These are phyloP conservation scores for Pseudogymnoascus sp. DNA, from an alignment of 2,329 filamentous ascomycete species.

Conservation along the genomic window DNA sequence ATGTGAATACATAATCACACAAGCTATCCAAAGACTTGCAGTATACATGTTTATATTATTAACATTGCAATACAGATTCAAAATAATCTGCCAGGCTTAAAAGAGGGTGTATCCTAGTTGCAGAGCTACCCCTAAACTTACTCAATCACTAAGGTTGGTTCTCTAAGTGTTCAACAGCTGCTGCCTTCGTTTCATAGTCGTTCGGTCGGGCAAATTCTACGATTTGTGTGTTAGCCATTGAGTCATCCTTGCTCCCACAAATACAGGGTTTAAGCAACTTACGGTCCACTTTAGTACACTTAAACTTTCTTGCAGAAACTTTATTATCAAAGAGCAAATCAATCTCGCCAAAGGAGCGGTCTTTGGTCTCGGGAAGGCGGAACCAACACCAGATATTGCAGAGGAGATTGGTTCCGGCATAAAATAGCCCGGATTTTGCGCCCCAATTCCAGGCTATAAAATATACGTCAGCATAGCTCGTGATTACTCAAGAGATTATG, in stretches of 20 bases:
- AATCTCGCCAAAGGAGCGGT: slow-evolving; percentile 74
- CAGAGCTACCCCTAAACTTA: neutral
- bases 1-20: too few relatives aligned
- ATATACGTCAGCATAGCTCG: neutral
- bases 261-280: neutral
- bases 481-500: neutral
- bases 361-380: slow-evolving; percentile 67
- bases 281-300: slow-evolving; percentile 12
- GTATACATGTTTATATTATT: neutral
- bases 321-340: slow-evolving; percentile 70
- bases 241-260: neutral
- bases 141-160: neutral
- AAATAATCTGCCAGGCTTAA: neutral
- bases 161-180: neutral
- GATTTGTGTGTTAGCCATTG: neutral
- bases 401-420: slow-evolving; percentile 24
- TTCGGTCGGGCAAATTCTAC: neutral
- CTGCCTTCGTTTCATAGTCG: neutral
- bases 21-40: too few relatives aligned
- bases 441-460: slow-evolving; percentile 25
- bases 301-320: slow-evolving; percentile 33
- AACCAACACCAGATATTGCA: slow-evolving; percentile 26
- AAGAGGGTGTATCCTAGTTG: neutral
- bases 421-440: slow-evolving; percentile 25
- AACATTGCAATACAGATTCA: neutral